phyloP scores from a whole-genome alignment of 106 monocot genomes.

The Vanilla planifolia region DNA sequence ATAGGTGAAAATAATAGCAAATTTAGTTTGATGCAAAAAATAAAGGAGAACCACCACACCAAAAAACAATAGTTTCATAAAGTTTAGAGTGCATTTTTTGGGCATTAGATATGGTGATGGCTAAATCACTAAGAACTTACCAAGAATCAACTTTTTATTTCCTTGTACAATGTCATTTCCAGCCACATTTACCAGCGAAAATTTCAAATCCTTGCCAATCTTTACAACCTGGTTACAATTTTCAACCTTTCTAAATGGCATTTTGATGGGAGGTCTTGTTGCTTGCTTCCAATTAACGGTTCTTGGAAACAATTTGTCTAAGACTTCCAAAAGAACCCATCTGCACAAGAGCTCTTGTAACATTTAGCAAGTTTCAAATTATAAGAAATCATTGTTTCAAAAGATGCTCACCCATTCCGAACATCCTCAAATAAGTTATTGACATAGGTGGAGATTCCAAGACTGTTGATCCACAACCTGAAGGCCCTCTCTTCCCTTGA shows the following conservation, averaged over 20 bases:
- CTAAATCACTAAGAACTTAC: slow-evolving; percentile 20
- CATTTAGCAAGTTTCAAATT: slow-evolving; percentile 1
- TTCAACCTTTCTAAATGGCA: slow-evolving; percentile 80
- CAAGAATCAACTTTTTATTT: slow-evolving; percentile 77
- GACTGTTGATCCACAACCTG: slow-evolving; percentile 73
- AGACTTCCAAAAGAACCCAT: slow-evolving; percentile 79
- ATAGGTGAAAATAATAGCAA: no score
- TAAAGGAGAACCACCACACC: no score
- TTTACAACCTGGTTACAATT: slow-evolving; percentile 82
- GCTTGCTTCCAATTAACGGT: slow-evolving; percentile 78
- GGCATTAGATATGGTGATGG: no score
- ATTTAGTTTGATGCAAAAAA: no score
- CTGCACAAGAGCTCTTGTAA: slow-evolving; percentile 24
- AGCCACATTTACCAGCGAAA: slow-evolving; percentile 75
- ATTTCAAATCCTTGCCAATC: slow-evolving; percentile 60
- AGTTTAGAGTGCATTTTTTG: no score
- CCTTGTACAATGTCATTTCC: slow-evolving; percentile 88
- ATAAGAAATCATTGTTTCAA: slow-evolving; percentile 15
- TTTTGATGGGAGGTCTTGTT: slow-evolving; percentile 72
- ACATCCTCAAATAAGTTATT: slow-evolving; percentile 80
- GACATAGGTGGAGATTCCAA: slow-evolving; percentile 58
- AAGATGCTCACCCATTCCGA: slow-evolving; percentile 50
- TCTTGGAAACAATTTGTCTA: slow-evolving; percentile 75
- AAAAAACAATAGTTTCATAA: no score
- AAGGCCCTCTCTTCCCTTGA: slow-evolving; percentile 87